These are phyloP conservation scores for Pythium guiyangense DNA, from an alignment of 352 stramenopile species.

Conservation along the genomic window DNA sequence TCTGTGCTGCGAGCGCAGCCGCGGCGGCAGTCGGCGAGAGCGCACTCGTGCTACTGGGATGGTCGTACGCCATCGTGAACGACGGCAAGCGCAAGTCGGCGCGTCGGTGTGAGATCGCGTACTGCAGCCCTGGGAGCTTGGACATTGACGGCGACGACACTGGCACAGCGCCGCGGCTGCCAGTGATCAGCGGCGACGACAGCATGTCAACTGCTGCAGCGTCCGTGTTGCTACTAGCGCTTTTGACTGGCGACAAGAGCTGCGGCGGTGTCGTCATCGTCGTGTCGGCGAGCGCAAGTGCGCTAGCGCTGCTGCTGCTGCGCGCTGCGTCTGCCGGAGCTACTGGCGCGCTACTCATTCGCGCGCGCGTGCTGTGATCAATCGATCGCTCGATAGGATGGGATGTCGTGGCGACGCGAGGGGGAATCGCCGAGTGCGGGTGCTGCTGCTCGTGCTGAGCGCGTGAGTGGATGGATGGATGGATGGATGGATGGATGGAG, in stretches of 20 bases:
- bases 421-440: too few relatives aligned
- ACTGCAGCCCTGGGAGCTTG: constrained; percentile 62
- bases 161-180: constrained; percentile 18
- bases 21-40: not conserved
- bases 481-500: too few relatives aligned
- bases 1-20: not conserved
- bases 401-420: too few relatives aligned
- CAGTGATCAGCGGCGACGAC: constrained; percentile 35
- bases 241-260: not conserved
- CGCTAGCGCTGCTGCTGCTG: too few relatives aligned
- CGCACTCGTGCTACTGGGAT: constrained; percentile 6
- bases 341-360: too few relatives aligned
- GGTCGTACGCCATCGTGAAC: constrained; percentile 19
- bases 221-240: not conserved
- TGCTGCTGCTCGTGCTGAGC: too few relatives aligned
- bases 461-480: too few relatives aligned
- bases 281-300: not conserved
- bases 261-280: not conserved
- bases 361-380: too few relatives aligned
- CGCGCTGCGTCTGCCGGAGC: too few relatives aligned
- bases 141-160: constrained; percentile 36
- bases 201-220: constrained; percentile 11
- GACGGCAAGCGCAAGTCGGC: constrained; percentile 47
- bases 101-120: constrained; percentile 46
- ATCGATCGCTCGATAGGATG: too few relatives aligned